Conservation (phyloP, 352 stramenopile genomes). For the Aphanomyces euteiches region DNA sequence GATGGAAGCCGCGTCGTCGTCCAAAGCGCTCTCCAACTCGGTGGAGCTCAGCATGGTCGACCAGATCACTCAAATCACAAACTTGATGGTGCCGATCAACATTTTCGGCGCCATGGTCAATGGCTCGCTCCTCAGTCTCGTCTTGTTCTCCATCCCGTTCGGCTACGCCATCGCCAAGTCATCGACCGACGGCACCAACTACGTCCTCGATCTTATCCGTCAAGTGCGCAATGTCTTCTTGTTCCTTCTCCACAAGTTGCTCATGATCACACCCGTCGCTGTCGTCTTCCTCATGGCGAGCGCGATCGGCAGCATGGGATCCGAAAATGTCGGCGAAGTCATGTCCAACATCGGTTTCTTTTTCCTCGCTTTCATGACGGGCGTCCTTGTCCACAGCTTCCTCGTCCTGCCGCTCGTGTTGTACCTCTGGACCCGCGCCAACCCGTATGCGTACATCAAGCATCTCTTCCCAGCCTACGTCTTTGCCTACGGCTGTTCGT, state of each 20-base stretch:
- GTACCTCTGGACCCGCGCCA: slow-evolving; percentile 33
- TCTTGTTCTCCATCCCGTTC: slow-evolving; percentile 67
- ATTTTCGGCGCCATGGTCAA: slow-evolving; percentile 51
- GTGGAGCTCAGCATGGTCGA: slow-evolving; percentile 48
- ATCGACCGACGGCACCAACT: not conserved
- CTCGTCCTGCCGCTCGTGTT: slow-evolving; percentile 43
- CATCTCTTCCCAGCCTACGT: slow-evolving; percentile 38
- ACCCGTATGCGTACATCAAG: slow-evolving; percentile 38
- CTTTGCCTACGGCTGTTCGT: slow-evolving; percentile 44
- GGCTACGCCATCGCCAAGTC: slow-evolving; percentile 30
- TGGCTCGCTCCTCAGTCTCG: slow-evolving; percentile 52
- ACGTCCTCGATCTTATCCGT: slow-evolving; percentile 36
- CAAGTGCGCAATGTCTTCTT: slow-evolving; percentile 48
- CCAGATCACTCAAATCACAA: slow-evolving; percentile 57
- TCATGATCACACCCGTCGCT: slow-evolving; percentile 36
- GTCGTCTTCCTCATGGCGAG: slow-evolving; percentile 32
- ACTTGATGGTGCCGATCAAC: slow-evolving; percentile 59
- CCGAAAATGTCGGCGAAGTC: slow-evolving; percentile 31
- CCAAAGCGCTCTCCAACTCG: slow-evolving; percentile 38
- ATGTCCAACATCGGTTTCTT: slow-evolving; percentile 45
- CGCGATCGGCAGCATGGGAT: slow-evolving; percentile 14
- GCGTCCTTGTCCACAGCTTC: slow-evolving; percentile 34
- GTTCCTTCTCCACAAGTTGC: slow-evolving; percentile 43
- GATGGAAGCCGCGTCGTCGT: slow-evolving; percentile 43
- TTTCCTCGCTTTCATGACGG: slow-evolving; percentile 34